A percentile compares a stretch with the other conserved stretches of the same genome.
Evolutionary conservation across 225 moss, liverwort and hornwort species (phyloP).

Genomic region (Lunularia cruciata): DNA sequence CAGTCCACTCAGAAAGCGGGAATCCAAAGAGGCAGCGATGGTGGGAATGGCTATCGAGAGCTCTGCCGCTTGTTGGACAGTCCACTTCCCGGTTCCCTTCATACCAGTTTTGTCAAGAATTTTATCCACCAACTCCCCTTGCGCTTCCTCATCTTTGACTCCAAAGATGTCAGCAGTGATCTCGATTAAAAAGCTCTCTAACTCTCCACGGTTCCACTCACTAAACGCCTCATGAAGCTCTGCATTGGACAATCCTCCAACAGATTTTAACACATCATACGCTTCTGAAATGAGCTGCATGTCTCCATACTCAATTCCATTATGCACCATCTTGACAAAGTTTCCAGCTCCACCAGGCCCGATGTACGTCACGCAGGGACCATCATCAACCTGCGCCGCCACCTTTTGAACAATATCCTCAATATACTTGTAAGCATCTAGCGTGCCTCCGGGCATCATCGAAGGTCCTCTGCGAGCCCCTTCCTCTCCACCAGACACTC

Average conservation of each 20-base stretch:
- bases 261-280: constrained; percentile 77
- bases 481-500: constrained; percentile 84
- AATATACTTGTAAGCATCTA: constrained; percentile 66
- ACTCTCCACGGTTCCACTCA: constrained; percentile 82
- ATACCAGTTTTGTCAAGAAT: constrained; percentile 85
- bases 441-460: constrained; percentile 79
- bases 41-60: constrained; percentile 80
- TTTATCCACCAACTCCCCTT: constrained; percentile 78
- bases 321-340: constrained; percentile 94
- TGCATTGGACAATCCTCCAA: constrained; percentile 65
- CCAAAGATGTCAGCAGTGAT: constrained; percentile 85
- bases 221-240: constrained; percentile 67
- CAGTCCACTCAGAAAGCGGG: constrained; percentile 71
- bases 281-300: constrained; percentile 96
- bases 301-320: constrained; percentile 91
- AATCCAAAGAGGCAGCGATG: constrained; percentile 84
- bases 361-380: constrained; percentile 81
- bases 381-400: constrained; percentile 76
- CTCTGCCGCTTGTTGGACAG: constrained; percentile 93
- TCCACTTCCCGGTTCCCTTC: constrained; percentile 94
- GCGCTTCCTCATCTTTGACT: constrained; percentile 63
- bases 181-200: constrained; percentile 81
- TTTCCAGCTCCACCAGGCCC: constrained; percentile 79
- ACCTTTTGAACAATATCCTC: constrained; percentile 74
- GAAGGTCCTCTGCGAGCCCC: constrained; percentile 76